Base-by-base conservation (phyloP, 352 stramenopile species). In the Pythium aristosporum region DNA sequence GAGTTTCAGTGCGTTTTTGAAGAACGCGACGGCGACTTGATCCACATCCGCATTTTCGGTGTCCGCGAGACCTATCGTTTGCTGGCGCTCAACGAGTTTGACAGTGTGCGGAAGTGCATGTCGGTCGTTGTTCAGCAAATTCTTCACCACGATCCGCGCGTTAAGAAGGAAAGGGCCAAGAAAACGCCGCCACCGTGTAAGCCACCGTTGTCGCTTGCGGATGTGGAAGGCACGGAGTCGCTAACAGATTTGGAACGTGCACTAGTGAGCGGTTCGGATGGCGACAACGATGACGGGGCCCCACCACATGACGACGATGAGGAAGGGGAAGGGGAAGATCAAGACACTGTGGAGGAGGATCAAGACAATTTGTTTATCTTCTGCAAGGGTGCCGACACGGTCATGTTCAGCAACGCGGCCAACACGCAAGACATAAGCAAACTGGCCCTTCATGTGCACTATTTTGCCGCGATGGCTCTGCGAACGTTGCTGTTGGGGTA, bases 31-130 rank as follows among this genome's bases (percentile, higher is more conserved):
- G 75, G 79, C 8, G 85, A 94, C 37, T 48, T 91, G n/a, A 81
- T 94, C 36, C 74, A 82, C 55, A 89, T 91, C 46, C 80, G 80
- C 1, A 73, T 95, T 25, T 96, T 96, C 53, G 85, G 85, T 0
- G 71, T 88, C n/a, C 60, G 64, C 0, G 85, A 95, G 41, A 83
- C 75, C 4, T 94, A 92, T 44, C 84, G 84, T 47, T 47, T 96
- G 13, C 61, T 96, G 8, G 88, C 85, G 11, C 52, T 94, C 9
- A 96, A 94, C 50, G 88, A 96, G 49, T 95, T 94, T 30, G 87
- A 95, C 63, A 95, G 87, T 53, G 92, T 88, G 2, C 64, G 85
- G 10, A 94, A 93, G 56, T 96, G 87, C 48, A 96, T 94, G 87
- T 93, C 82, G 0, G 84, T 94, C 5, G 77, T 92, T 2, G 85